Evolutionary conservation across 306 rosid species (phyloP).

Genomic region (Cicer bijugum): DNA sequence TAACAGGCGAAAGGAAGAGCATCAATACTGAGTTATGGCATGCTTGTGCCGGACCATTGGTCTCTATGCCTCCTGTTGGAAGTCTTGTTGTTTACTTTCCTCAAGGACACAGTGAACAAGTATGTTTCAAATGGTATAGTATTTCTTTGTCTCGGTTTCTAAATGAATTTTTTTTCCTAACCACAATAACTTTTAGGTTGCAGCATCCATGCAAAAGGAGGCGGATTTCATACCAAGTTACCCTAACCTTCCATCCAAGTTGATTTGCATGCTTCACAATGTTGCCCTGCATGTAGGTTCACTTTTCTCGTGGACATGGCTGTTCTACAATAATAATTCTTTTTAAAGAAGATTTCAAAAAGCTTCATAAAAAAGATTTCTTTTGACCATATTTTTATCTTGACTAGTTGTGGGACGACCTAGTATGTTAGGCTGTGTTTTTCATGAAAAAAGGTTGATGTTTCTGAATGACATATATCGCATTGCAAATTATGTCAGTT

Average conservation of each 20-base stretch:
- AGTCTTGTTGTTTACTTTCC: slow-evolving; percentile 94
- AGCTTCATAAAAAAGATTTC: neutral
- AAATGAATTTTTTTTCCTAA: slow-evolving; percentile 31
- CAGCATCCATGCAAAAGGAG: slow-evolving; percentile 99
- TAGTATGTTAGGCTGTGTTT: neutral
- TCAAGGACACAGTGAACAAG: slow-evolving; percentile 99
- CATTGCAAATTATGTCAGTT: neutral
- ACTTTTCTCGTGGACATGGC: slow-evolving; percentile 25
- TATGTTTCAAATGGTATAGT: slow-evolving; percentile 42
- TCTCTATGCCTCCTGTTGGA: slow-evolving; percentile 91
- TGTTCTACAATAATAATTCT: slow-evolving; percentile 31
- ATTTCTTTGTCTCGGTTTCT: slow-evolving; percentile 40
- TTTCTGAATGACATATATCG: neutral
- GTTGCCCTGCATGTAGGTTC: slow-evolving; percentile 82
- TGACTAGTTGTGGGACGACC: neutral
- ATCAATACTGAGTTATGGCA: slow-evolving; percentile 99
- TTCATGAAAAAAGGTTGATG: neutral
- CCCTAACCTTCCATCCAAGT: slow-evolving; percentile 95
- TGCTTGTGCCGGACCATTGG: slow-evolving; percentile 98
- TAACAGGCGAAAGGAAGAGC: slow-evolving; percentile 74
- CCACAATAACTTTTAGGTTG: slow-evolving; percentile 64
- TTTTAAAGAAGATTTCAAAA: neutral
- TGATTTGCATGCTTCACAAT: slow-evolving; percentile 97
- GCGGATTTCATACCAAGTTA: slow-evolving; percentile 90
- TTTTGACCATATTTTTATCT: neutral